Evolutionary conservation across 2,329 filamentous ascomycete genomes (phyloP), one percentile per base, ranked within the genome.

Genomic region (Penicillium italicum): DNA sequence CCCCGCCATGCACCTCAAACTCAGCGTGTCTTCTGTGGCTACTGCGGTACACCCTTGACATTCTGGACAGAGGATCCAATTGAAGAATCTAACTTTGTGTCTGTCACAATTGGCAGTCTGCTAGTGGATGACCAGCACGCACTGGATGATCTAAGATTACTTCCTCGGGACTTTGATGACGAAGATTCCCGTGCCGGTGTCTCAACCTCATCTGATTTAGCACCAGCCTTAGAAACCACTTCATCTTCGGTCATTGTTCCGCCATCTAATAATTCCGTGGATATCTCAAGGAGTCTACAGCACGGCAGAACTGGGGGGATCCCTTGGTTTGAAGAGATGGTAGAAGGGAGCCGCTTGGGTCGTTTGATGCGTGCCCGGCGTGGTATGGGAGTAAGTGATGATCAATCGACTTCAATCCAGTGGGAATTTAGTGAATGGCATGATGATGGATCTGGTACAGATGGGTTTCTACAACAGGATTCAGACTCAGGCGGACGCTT

Each of bases 11-110:
- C 82, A 50, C 79, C 80, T 49, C 76, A 82, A 64, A 79, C 83
- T 1, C 85, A 88, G 69, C 85, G 90, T 47, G 84, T 91, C 63
- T 97, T 97, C 74, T 97, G 92, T 74, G 92, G 92, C 24, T 95
- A 89, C 76, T 96, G 92, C 71, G 92, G 92, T 50, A 96, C 91
- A 0, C 88, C 89, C 12, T 77, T 97, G 51, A 88, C 87, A 0
- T 90, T 87, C 65, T 96, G 91, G 91, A 87, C 85, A 44, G 91
- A 96, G 72, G 74, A 83, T 24, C 88, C 89, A 0, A 76, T 74
- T 0, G 79, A 79, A 49, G 89, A 94, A 69, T 87, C 87, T 12
- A 85, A 91, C 8, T 93, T 83, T 69, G 91, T 97, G 75, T 86
- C 85, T 56, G 78, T 96, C 55, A 89, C 91, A 0, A 77, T 96